Evolutionary conservation across 176 grass and related monocot genomes (phyloP).

Genomic region (Avena insularis): DNA sequence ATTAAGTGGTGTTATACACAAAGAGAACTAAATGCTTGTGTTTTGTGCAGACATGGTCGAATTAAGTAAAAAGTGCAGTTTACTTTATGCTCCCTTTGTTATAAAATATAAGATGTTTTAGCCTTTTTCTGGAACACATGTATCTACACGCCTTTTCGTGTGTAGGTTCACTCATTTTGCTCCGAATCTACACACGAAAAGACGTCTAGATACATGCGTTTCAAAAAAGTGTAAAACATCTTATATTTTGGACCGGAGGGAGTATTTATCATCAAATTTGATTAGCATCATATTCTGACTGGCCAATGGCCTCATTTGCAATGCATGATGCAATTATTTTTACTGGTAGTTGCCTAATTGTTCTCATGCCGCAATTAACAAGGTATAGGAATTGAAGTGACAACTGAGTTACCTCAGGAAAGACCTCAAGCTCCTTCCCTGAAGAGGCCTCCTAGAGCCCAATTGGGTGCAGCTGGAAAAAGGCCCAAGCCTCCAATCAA

Average conservation of each 20-base stretch:
- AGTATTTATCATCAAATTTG: background rate
- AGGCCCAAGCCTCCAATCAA: constrained; percentile 29
- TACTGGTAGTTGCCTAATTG: constrained; percentile 4
- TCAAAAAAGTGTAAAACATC: too few relatives aligned
- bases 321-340: constrained; percentile 15
- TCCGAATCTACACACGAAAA: too few relatives aligned
- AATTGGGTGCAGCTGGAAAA: constrained; percentile 33
- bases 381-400: constrained; percentile 42
- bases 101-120: too few relatives aligned
- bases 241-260: too few relatives aligned
- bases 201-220: too few relatives aligned
- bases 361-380: constrained; percentile 16
- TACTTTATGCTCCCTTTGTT: background rate
- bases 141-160: too few relatives aligned
- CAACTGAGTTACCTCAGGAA: constrained; percentile 61
- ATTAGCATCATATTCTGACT: constrained; percentile 6
- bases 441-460: constrained; percentile 37
- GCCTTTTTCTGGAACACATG: too few relatives aligned
- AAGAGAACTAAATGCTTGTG: background rate
- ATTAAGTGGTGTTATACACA: background rate
- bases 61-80: background rate
- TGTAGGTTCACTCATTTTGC: too few relatives aligned
- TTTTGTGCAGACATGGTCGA: background rate
- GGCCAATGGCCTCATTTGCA: background rate
- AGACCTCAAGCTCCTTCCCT: constrained; percentile 43